These are phyloP conservation scores for Hymenoscyphus albidus DNA, from an alignment of 2,329 filamentous ascomycete species.

Conservation along the genomic window DNA sequence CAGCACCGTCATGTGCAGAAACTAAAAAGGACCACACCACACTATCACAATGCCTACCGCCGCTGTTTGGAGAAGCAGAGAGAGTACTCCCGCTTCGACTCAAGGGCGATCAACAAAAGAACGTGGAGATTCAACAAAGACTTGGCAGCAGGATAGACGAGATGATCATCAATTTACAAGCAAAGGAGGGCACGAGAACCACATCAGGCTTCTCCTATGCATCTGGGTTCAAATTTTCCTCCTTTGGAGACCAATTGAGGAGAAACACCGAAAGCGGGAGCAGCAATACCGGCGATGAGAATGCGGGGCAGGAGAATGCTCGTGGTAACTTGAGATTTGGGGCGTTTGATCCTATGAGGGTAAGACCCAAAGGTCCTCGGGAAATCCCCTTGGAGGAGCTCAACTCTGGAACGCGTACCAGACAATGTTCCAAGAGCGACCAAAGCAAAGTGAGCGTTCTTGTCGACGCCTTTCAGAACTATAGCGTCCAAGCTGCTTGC, in stretches of 20 bases:
- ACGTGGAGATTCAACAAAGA: not conserved
- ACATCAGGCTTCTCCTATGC: not conserved
- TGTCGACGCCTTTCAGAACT: slow-evolving; percentile 26
- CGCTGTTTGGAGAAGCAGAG: not conserved
- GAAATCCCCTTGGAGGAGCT: not conserved
- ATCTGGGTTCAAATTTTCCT: not conserved
- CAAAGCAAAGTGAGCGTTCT: slow-evolving; percentile 11
- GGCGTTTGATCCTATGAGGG: not conserved
- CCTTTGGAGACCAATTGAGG: slow-evolving; percentile 4
- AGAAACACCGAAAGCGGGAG: not conserved
- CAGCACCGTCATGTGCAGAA: not conserved
- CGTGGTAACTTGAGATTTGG: not conserved
- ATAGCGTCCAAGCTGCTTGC: slow-evolving; percentile 12
- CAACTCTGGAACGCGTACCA: not conserved
- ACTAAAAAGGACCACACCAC: not conserved
- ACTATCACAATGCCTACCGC: not conserved
- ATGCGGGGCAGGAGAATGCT: not conserved
- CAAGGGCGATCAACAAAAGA: not conserved
- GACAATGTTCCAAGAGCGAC: not conserved
- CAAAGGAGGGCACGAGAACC: not conserved
- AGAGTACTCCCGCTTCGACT: not conserved
- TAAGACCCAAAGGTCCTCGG: not conserved
- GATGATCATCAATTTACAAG: not conserved
- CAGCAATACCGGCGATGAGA: not conserved
- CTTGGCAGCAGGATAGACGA: slow-evolving; percentile 2